Evolutionary conservation across 2,329 filamentous ascomycete genomes (phyloP).

Genomic region (Arthrobotrys sphaeroides): DNA sequence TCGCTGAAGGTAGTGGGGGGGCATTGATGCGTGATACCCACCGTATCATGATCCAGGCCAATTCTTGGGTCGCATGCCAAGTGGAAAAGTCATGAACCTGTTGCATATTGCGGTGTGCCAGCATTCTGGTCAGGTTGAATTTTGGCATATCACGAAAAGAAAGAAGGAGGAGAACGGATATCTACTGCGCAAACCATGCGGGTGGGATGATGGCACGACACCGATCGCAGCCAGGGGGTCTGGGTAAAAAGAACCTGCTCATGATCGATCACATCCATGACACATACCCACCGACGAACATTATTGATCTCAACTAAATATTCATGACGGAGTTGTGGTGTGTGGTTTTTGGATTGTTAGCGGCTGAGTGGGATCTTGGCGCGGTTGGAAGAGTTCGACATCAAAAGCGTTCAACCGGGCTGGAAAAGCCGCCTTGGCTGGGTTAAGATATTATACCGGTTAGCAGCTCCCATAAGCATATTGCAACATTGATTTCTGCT

Average conservation of each 20-base stretch:
- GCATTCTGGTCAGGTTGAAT: not conserved
- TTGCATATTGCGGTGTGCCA: not conserved
- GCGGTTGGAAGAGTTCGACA: constrained; percentile 11
- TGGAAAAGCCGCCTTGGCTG: constrained; percentile 45
- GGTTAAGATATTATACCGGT: constrained; percentile 2
- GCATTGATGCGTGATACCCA: not conserved
- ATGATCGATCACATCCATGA: not conserved
- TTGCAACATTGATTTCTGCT: constrained; percentile 13
- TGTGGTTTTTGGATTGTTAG: constrained; percentile 14
- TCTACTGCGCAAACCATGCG: not conserved
- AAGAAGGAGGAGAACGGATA: too few species aligned
- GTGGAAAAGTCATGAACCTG: not conserved
- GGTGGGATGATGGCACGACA: constrained; percentile 19
- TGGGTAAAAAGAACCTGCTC: constrained; percentile 18
- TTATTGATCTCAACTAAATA: not conserved
- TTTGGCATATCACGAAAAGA: too few species aligned
- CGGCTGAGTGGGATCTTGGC: constrained; percentile 42
- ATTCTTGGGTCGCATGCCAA: constrained; percentile 18
- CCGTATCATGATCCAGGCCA: not conserved
- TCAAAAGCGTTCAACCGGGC: constrained; percentile 20
- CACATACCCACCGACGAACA: not conserved
- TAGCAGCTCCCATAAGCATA: not conserved
- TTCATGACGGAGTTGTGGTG: not conserved
- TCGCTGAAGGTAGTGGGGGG: not conserved
- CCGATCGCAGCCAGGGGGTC: constrained; percentile 7